These are phyloP conservation scores for Aspergillus udagawae DNA, from an alignment of 2,329 filamentous ascomycete genomes.

Conservation along the genomic window DNA sequence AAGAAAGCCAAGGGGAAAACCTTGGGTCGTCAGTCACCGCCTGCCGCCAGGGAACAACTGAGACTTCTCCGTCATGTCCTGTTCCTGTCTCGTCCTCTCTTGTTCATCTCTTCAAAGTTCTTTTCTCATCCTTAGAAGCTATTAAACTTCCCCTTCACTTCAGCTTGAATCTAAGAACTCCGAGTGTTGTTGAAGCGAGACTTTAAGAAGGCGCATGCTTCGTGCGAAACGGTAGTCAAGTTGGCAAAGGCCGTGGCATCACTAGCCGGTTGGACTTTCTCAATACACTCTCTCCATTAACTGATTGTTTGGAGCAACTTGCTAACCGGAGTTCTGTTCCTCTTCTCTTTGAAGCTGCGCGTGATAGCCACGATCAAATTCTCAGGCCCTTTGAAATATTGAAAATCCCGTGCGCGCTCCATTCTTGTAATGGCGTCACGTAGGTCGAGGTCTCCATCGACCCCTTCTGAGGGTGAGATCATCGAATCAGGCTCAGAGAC, in stretches of 20 bases:
- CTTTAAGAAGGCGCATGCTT: slow-evolving; percentile 4
- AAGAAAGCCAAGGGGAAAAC: slow-evolving; percentile 14
- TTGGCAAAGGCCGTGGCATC: slow-evolving; percentile 25
- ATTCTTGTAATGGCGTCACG: slow-evolving; percentile 44
- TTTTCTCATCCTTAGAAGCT: neutral
- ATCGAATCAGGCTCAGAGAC: slow-evolving; percentile 65
- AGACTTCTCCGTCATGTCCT: slow-evolving; percentile 9
- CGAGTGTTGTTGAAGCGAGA: neutral
- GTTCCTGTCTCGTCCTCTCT: neutral
- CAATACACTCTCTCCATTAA: slow-evolving; percentile 28
- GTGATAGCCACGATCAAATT: slow-evolving; percentile 15
- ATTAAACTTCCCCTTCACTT: neutral
- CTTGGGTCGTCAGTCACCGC: slow-evolving; percentile 9
- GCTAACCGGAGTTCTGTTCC: slow-evolving; percentile 33
- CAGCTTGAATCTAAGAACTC: neutral
- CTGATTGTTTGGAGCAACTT: slow-evolving; percentile 24
- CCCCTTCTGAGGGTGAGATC: slow-evolving; percentile 85
- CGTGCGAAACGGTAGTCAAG: slow-evolving; percentile 14
- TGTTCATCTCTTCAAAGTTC: neutral
- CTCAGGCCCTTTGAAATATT: neutral
- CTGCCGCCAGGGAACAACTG: neutral
- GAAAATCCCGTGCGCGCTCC: neutral
- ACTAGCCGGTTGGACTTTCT: slow-evolving; percentile 43
- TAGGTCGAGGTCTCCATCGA: slow-evolving; percentile 51
- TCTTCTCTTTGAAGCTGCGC: slow-evolving; percentile 21